Evolutionary conservation across 2,329 filamentous ascomycete genomes (phyloP), one percentile per base, ranked within the genome.

Genomic region (Aspergillus phoenicis): DNA sequence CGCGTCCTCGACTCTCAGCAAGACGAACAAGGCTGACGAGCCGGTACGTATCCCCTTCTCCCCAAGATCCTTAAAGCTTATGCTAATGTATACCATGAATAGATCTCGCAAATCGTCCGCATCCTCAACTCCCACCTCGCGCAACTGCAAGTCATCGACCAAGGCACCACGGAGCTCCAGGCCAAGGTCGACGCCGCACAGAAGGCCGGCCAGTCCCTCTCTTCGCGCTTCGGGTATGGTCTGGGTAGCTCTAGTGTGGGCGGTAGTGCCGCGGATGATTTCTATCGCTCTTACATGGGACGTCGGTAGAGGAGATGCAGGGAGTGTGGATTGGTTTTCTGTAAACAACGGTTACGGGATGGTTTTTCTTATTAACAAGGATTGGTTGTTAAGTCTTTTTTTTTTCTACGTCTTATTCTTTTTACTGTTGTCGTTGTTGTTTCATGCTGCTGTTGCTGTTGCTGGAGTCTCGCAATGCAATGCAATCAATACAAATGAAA

Each of bases 51-150:
- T 74, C 61, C 66, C 30, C 13, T 30, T 30, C 10, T 20, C 20
- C 49, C 20, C 45, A 10, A 30, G 8, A 30, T 11, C 4, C 10
- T 11, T 2, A 30, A 43, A 11, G 70, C 49, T 43, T 26, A 7
- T 8, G 30, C 30, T 33, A 33, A 33, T 33, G 4, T 4, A 33
- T 33, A 33, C 4, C 10, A 33, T 11, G 30, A 33, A 33, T 74
- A 97, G 89, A 84, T 98, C 73, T 94, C 92, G 68, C 93, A 97
- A 78, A 96, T 99, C 71, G 94, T 98, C 57, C 89, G 92, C 64
- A 93, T 98, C 53, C 88, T 99, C 68, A 99, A 99, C 76, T 88
- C 89, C 24, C 95, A 99, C 76, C 87, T 99, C 39, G 88, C 89
- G 38, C 93, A 97, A 77, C 84, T 99, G 62, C 94, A 97, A 78